Evolutionary conservation across 2,329 filamentous ascomycete species (phyloP), one percentile per base, ranked within the genome.

Genomic region (Microsporum ferrugineum): DNA sequence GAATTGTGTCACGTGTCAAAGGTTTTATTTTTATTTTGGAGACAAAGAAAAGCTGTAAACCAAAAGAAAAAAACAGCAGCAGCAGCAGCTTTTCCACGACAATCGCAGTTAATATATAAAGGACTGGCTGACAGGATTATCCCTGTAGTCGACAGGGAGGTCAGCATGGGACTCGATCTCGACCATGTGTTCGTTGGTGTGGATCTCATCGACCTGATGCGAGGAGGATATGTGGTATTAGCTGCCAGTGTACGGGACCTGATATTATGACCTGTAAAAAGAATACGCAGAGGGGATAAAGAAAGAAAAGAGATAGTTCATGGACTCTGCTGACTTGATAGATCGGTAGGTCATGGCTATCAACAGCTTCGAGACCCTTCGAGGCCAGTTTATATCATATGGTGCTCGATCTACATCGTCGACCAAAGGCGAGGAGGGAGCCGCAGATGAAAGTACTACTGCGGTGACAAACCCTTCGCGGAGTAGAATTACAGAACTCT

Each of bases 341-440:
- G 47, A 23, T 53, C 27, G 5, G 23, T 67, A 78, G 71, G 75
- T 83, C 38, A 69, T 85, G 59, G 69, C 79, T 57, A 73, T 82
- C 63, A 79, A 78, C 69, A 71, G 76, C 64, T 71, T 81, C 47
- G 78, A 81, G 62, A 70, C 77, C 49, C 72, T 86, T 57, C 77
- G 77, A 65, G 66, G 68, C 61, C 82, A 83, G 59, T 85, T 86
- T 70, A 75, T 86, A 58, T 73, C 78, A 56, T 87, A 87, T 70
- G 84, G 84, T 60, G 78, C 83, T 60, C 80, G 83, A 68, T 74
- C 79, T 17, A 71, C 67, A 53, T 65, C 68, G 38, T 63, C 49
- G 4, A 61, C 61, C 47, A 62, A 62, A 23, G 61, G 62, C 41
- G 61, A 63, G 31, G 58, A 60, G 47, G 36, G 27, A 33, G 4